Evolutionary conservation across 768 basidiomycete species (phyloP).

Genomic region (Dendrothele bispora): DNA sequence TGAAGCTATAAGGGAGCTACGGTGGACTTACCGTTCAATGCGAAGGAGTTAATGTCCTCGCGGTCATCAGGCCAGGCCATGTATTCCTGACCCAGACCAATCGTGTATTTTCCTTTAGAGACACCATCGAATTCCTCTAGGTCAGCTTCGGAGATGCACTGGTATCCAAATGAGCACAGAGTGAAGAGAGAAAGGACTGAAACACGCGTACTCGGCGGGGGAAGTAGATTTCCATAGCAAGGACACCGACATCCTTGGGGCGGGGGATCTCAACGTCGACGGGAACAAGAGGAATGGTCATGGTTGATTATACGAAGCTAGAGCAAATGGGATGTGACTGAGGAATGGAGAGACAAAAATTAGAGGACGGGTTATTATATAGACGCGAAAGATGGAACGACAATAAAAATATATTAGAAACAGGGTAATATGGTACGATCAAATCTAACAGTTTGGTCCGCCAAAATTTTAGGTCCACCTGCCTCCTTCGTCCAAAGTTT

Average conservation of each 20-base stretch:
- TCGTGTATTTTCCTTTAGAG: slow-evolving; percentile 95
- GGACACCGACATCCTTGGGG: slow-evolving; percentile 92
- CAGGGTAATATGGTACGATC: slow-evolving; percentile 17
- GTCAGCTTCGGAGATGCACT: slow-evolving; percentile 96
- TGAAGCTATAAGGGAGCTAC: slow-evolving; percentile 1
- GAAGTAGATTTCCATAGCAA: slow-evolving; percentile 93
- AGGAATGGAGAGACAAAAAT: neutral
- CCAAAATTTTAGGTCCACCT: neutral
- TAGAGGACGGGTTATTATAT: slow-evolving; percentile 10
- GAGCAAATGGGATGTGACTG: neutral
- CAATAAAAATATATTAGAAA: slow-evolving; percentile 7
- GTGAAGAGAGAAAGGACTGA: neutral
- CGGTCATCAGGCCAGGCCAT: slow-evolving; percentile 99
- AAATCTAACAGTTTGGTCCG: neutral
- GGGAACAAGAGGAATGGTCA: slow-evolving; percentile 29
- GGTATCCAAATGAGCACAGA: slow-evolving; percentile 8
- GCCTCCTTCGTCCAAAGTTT: neutral
- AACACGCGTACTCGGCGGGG: slow-evolving; percentile 76
- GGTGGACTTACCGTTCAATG: slow-evolving; percentile 76
- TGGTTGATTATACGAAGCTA: slow-evolving; percentile 13
- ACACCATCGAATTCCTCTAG: slow-evolving; percentile 95
- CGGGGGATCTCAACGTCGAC: slow-evolving; percentile 47
- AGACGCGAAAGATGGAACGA: slow-evolving; percentile 5
- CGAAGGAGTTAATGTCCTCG: slow-evolving; percentile 99
- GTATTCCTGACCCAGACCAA: slow-evolving; percentile 95